Conservation (phyloP, 2,329 filamentous ascomycete genomes). For the Claviceps maximensis region DNA sequence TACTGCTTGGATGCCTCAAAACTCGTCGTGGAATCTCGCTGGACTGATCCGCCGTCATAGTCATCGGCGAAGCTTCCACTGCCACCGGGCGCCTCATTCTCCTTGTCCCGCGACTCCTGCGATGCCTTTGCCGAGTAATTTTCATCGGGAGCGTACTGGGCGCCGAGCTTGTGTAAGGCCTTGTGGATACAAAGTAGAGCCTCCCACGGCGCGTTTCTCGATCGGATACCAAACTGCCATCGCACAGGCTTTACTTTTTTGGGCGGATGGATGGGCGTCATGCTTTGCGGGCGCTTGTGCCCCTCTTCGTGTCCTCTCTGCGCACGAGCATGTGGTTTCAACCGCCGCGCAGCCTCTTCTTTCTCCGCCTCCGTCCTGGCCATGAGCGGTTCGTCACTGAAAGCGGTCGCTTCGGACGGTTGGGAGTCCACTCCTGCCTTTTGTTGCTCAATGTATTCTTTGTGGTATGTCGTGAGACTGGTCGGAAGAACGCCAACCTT, state of each 20-base stretch:
- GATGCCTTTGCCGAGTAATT: too few relatives aligned
- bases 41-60: constrained; percentile 21
- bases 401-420: constrained; percentile 28
- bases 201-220: constrained; percentile 85
- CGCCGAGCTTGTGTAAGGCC: constrained; percentile 74
- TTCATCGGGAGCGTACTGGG: constrained; percentile 67
- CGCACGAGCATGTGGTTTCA: constrained; percentile 74
- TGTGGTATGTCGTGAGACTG: constrained; percentile 81
- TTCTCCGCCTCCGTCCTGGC: constrained; percentile 58
- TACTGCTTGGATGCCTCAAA: constrained; percentile 51
- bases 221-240: constrained; percentile 97
- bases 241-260: constrained; percentile 72
- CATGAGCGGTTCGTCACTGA: constrained; percentile 33
- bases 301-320: constrained; percentile 55
- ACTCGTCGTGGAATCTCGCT: constrained; percentile 23
- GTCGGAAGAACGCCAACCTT: constrained; percentile 88
- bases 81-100: constrained; percentile 21
- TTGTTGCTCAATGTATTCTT: constrained; percentile 71
- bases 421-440: constrained; percentile 37
- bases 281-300: constrained; percentile 43
- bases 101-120: constrained; percentile 28
- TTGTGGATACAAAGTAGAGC: constrained; percentile 93
- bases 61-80: constrained; percentile 29
- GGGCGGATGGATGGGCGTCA: constrained; percentile 48
- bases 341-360: constrained; percentile 63